Conservation (phyloP, 2,329 filamentous ascomycete species). For the Colletotrichum sp. region DNA sequence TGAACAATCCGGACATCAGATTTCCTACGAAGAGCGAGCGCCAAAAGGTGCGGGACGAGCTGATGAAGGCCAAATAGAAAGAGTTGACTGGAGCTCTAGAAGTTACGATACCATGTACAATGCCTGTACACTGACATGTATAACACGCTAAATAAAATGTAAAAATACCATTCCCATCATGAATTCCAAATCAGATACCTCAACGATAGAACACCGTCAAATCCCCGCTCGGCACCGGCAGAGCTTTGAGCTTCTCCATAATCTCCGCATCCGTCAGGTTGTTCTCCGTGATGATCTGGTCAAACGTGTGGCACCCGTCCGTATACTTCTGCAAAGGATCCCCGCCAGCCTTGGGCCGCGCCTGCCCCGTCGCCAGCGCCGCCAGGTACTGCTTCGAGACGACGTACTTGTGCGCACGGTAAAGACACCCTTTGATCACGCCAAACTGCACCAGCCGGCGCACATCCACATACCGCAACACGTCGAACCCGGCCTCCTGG, state of each 20-base stretch:
- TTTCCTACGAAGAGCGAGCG: constrained; percentile 32
- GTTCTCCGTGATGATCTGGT: constrained; percentile 82
- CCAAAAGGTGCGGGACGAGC: neutral
- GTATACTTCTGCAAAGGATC: constrained; percentile 70
- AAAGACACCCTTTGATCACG: constrained; percentile 92
- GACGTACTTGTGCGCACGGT: constrained; percentile 91
- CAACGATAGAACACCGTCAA: constrained; percentile 59
- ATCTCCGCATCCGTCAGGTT: constrained; percentile 74
- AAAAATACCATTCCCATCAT: constrained; percentile 1
- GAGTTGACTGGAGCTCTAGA: neutral
- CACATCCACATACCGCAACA: constrained; percentile 81
- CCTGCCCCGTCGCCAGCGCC: constrained; percentile 59
- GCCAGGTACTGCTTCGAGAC: constrained; percentile 70
- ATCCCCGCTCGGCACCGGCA: constrained; percentile 58
- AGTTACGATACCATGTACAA: constrained; percentile 15
- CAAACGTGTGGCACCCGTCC: constrained; percentile 78
- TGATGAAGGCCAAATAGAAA: neutral
- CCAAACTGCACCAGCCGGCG: constrained; percentile 94
- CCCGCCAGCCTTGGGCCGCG: constrained; percentile 41
- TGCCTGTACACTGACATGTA: constrained; percentile 10
- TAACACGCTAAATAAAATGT: constrained; percentile 12
- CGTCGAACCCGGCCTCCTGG: constrained; percentile 65
- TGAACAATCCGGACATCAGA: constrained; percentile 46
- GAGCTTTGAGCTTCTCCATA: constrained; percentile 68
- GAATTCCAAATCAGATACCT: neutral